Conservation (phyloP, 2,329 filamentous ascomycete species). For the Ustulina deusta region DNA sequence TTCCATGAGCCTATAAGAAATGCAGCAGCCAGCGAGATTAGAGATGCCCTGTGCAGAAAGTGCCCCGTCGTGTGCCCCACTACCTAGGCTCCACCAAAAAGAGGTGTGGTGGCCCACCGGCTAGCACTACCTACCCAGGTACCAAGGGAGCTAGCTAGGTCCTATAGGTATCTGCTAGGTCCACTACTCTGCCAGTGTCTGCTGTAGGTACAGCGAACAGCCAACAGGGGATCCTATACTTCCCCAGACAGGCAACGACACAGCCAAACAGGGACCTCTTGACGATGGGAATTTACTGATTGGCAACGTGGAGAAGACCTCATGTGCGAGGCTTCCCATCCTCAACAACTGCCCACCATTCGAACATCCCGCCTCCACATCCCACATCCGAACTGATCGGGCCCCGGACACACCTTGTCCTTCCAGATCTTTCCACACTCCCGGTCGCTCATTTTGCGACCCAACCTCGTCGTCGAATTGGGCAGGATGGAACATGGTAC, state of each 20-base stretch:
- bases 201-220: background rate
- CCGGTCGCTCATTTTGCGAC: constrained; percentile 45
- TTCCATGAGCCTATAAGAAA: constrained; percentile 19
- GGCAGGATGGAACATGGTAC: constrained; percentile 49
- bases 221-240: constrained; percentile 20
- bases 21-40: constrained; percentile 16
- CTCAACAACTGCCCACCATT: constrained; percentile 42
- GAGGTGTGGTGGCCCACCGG: constrained; percentile 7
- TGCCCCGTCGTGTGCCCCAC: constrained; percentile 20
- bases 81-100: background rate
- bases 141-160: background rate
- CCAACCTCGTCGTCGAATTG: constrained; percentile 48
- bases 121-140: background rate
- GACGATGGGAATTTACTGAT: constrained; percentile 5
- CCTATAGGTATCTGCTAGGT: background rate
- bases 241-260: constrained; percentile 25
- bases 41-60: constrained; percentile 26
- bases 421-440: constrained; percentile 37
- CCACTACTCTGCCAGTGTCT: background rate
- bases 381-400: constrained; percentile 21
- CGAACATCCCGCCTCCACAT: constrained; percentile 34
- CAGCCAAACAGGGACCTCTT: background rate
- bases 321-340: constrained; percentile 35
- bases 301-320: constrained; percentile 33
- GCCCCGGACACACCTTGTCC: constrained; percentile 27